Conservation (phyloP, 345 rosid species). For the Trapa incisa region DNA sequence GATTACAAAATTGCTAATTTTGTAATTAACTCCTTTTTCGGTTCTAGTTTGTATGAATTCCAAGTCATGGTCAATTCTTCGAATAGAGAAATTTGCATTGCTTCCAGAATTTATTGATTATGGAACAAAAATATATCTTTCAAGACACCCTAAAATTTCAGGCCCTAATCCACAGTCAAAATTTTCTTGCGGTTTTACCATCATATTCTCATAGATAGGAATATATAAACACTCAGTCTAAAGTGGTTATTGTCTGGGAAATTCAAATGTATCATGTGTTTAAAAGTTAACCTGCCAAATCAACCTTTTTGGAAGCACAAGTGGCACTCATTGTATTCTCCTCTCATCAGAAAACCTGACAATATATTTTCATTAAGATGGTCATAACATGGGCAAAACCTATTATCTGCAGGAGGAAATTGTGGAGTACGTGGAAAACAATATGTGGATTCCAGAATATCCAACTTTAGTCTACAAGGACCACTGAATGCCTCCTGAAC, state of each 20-base stretch:
- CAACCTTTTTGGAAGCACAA: no score
- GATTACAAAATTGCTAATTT: neutral
- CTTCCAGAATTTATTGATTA: neutral
- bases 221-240: neutral
- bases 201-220: no score
- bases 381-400: neutral
- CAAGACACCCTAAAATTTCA: no score
- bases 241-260: neutral
- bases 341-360: neutral
- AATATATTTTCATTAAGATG: neutral
- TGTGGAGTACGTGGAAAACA: constrained; percentile 45
- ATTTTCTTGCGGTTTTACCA: no score
- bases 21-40: neutral
- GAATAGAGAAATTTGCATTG: neutral
- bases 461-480: constrained; percentile 59
- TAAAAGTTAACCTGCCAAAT: neutral
- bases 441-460: constrained; percentile 92
- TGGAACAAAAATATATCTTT: no score
- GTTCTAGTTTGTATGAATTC: neutral
- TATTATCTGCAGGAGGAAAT: constrained; percentile 52
- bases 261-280: neutral
- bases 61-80: neutral
- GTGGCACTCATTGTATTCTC: neutral
- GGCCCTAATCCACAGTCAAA: no score
- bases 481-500: constrained; percentile 18